These are phyloP conservation scores for Ichthyophonus hoferi DNA, from an alignment of 208 protist species.

Conservation along the genomic window DNA sequence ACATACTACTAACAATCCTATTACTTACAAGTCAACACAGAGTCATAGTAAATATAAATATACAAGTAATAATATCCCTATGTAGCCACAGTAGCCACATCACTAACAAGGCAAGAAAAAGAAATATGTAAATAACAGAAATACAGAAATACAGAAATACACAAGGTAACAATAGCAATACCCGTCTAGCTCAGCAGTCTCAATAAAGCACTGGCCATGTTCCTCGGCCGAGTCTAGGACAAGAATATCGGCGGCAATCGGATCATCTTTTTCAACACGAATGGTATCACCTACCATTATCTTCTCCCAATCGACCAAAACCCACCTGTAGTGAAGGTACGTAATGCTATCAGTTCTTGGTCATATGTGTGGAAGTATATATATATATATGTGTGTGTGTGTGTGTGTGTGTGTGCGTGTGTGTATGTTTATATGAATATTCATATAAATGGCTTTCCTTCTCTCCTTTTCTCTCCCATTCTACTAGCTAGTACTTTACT, in stretches of 20 bases:
- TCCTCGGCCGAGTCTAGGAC: slow-evolving; percentile 6
- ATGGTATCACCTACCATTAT: slow-evolving; percentile 38
- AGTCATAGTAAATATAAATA: too few species aligned
- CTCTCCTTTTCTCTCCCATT: too few species aligned
- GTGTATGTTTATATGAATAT: background rate
- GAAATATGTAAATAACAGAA: too few species aligned
- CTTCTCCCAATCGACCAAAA: slow-evolving; percentile 50
- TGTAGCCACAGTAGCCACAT: too few species aligned
- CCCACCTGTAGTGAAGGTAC: background rate
- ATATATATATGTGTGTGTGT: background rate
- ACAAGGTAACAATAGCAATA: too few species aligned
- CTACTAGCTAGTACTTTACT: too few species aligned
- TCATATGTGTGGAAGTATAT: background rate
- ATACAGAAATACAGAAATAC: too few species aligned
- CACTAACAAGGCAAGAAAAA: too few species aligned
- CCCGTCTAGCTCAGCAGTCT: slow-evolving; percentile 62
- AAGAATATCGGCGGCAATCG: slow-evolving; percentile 22
- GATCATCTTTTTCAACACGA: slow-evolving; percentile 3
- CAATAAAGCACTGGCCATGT: slow-evolving; percentile 48
- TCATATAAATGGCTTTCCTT: too few species aligned
- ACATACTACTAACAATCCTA: background rate
- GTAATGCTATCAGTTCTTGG: background rate
- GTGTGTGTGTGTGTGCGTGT: background rate
- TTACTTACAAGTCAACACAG: too few species aligned
- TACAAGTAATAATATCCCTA: background rate